Base-by-base conservation (phyloP, 169 alveolate genomes). In the Neospora caninum region DNA sequence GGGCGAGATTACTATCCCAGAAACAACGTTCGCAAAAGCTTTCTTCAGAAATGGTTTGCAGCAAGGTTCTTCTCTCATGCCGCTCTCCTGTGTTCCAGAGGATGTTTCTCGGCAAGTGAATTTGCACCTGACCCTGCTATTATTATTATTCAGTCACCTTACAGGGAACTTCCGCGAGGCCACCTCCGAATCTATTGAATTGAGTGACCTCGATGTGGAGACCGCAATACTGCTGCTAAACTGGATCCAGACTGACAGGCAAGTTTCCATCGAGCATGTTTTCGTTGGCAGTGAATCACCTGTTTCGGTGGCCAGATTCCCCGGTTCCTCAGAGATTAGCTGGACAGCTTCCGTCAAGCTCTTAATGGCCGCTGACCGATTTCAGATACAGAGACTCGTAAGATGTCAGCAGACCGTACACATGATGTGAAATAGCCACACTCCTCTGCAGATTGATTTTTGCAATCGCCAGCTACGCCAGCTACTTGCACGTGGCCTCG, bases 11-110 rank as follows among this genome's bases (percentile, higher is more conserved):
- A 64, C 34, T 7, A 64, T 7, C 36, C 13, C 78, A 64, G 78
- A 29, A n/a, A 64, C 78, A 34, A 34, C 41, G 16, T 43, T 22
- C 89, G 70, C 0, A 73, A 25, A 36, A 64, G 67, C 89, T n/a
- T n/a, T 1, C 67, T n/a, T 82, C 82, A 93, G 95, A 83, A 80
- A 73, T 93, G 49, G 89, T 93, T 38, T 93, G 95, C 95, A 93
- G 95, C 95, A 93, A 93, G 53, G 95, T 93, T 80, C 95, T 93
- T 73, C 93, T 93, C 25, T 93, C 95, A 18, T 93, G 95, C n/a
- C 95, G 95, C n/a, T 93, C 95, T 9, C 95, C 95, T 20, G 95
- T 93, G 64, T 93, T 93, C 45, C 93, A 93, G 49, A 93, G 93
- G 83, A 93, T 93, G 95, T 87, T 93, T 41, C 53, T 91, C 9